phyloP scores from a whole-genome alignment of 202 grass and related monocot genomes.

The Carex arenaria region DNA sequence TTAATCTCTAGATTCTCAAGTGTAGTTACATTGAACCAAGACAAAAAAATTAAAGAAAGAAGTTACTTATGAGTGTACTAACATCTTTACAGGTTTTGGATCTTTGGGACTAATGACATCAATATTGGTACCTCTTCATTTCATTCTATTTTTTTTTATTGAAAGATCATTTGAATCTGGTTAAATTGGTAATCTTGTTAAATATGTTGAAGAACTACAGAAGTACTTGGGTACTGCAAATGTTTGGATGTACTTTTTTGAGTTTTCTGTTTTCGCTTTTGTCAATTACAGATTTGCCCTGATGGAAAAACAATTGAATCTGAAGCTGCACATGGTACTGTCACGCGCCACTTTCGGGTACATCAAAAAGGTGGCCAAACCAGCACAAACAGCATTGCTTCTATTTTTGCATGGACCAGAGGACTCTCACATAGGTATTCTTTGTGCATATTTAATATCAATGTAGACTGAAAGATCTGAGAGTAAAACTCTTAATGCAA shows the following conservation, averaged over 20 bases:
- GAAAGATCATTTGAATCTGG: neutral
- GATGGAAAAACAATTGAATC: slow-evolving; percentile 73
- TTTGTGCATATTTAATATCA: slow-evolving; percentile 6
- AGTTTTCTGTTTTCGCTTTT: neutral
- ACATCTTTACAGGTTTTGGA: slow-evolving; percentile 51
- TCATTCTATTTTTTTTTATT: neutral
- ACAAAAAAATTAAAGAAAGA: neutral
- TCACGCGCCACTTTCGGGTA: slow-evolving; percentile 55
- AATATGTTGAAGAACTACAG: neutral
- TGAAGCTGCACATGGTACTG: slow-evolving; percentile 75
- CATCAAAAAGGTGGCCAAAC: slow-evolving; percentile 65
- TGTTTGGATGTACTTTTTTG: neutral
- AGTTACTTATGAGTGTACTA: neutral
- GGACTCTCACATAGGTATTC: slow-evolving; percentile 53
- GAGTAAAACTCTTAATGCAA: slow-evolving; percentile 7
- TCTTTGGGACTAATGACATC: slow-evolving; percentile 72
- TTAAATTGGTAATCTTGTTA: neutral
- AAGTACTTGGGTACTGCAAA: neutral
- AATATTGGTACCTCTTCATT: slow-evolving; percentile 36
- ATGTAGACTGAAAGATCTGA: neutral
- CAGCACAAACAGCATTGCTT: slow-evolving; percentile 77
- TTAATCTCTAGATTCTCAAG: neutral
- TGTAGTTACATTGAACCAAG: neutral
- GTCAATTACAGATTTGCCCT: slow-evolving; percentile 41
- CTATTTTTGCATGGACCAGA: slow-evolving; percentile 68